These are phyloP conservation scores for Didymella segeticola DNA, from an alignment of 2,329 filamentous ascomycete genomes.

Conservation along the genomic window DNA sequence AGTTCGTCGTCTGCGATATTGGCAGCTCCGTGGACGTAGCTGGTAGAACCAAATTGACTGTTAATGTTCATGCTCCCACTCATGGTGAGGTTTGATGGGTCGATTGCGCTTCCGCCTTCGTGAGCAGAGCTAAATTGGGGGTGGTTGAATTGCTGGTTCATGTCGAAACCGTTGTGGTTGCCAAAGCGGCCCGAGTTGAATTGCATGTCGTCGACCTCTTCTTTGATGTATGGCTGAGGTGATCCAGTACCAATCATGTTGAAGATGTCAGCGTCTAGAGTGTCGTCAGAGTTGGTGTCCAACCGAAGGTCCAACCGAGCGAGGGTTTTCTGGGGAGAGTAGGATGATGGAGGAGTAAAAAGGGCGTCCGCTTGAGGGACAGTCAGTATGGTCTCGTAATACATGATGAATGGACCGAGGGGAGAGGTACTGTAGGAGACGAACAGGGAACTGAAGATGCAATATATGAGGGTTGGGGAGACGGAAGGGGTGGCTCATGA, in stretches of 20 bases:
- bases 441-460: conserved; percentile 15
- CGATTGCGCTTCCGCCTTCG: conserved; percentile 60
- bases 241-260: conserved; percentile 64
- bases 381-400: conserved; percentile 47
- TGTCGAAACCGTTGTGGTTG: conserved; percentile 58
- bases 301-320: conserved; percentile 48
- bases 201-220: conserved; percentile 68
- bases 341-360: conserved; percentile 51
- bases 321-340: conserved; percentile 49
- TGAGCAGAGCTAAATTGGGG: conserved; percentile 57
- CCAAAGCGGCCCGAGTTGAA: conserved; percentile 60
- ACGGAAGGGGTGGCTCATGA: conserved; percentile 41
- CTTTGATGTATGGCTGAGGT: conserved; percentile 69
- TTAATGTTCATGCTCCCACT: conserved; percentile 61
- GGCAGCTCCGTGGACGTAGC: conserved; percentile 78
- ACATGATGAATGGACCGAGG: conserved; percentile 37
- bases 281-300: conserved; percentile 50
- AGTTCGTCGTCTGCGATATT: conserved; percentile 89
- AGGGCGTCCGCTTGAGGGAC: conserved; percentile 52
- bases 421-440: conserved; percentile 14
- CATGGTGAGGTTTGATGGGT: conserved; percentile 86
- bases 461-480: conserved; percentile 35
- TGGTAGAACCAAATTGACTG: conserved; percentile 67
- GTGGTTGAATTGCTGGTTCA: conserved; percentile 58
- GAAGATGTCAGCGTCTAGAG: conserved; percentile 53